Evolutionary conservation across 805 yeast species (phyloP).

Genomic region (Kazachstania psychrophila): DNA sequence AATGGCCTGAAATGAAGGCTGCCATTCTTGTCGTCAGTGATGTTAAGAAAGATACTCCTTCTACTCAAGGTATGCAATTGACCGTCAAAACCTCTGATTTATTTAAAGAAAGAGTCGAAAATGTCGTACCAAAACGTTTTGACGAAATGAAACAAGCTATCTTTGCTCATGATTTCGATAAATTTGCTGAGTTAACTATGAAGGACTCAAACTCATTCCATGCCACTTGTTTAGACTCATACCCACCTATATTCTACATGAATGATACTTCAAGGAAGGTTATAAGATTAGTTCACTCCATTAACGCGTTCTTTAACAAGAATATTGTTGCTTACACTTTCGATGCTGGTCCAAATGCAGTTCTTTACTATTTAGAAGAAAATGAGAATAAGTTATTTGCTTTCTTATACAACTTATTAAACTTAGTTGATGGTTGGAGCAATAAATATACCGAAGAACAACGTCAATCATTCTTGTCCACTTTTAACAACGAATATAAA

Average conservation of each 20-base stretch:
- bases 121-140: constrained; percentile 82
- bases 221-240: constrained; percentile 92
- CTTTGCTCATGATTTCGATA: constrained; percentile 58
- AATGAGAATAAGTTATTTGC: constrained; percentile 70
- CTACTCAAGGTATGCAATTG: constrained; percentile 93
- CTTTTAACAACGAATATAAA: constrained; percentile 17
- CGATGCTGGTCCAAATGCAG: constrained; percentile 99
- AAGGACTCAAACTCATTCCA: constrained; percentile 95
- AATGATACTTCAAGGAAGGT: constrained; percentile 83
- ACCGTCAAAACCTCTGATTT: constrained; percentile 86
- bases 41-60: constrained; percentile 87
- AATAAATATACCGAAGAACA: constrained; percentile 30
- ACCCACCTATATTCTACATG: constrained; percentile 90
- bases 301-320: constrained; percentile 50
- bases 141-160: constrained; percentile 75
- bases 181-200: constrained; percentile 89
- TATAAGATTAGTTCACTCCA: constrained; percentile 65
- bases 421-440: constrained; percentile 62
- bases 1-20: constrained; percentile 93
- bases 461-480: constrained; percentile 15
- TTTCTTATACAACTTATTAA: constrained; percentile 52
- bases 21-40: constrained; percentile 88
- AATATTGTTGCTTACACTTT: constrained; percentile 90
- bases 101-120: constrained; percentile 66
- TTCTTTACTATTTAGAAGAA: constrained; percentile 72